These are phyloP conservation scores for Uronychia setigera DNA, from an alignment of 73 alveolate genomes.

Conservation along the genomic window DNA sequence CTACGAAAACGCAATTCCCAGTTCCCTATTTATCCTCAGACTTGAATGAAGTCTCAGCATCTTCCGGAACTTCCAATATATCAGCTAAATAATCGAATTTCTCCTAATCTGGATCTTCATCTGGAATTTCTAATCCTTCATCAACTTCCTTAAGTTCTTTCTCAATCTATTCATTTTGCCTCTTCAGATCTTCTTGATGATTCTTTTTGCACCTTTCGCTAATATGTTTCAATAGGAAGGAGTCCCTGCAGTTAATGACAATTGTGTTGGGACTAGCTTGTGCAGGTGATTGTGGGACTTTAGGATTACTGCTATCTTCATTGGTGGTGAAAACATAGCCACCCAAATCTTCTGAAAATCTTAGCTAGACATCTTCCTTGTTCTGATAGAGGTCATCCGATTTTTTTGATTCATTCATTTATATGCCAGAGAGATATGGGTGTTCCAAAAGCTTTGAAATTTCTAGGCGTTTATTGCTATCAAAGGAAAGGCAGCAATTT, in stretches of 20 bases:
- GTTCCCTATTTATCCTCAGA: neutral
- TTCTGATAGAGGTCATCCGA: neutral
- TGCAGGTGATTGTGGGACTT: neutral
- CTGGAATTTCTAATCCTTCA: neutral
- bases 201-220: neutral
- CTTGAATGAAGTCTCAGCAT: neutral
- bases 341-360: neutral
- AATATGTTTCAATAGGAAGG: neutral
- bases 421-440: neutral
- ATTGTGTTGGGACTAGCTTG: neutral
- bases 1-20: neutral
- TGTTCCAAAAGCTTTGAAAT: neutral
- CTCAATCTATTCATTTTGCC: neutral
- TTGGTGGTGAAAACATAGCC: neutral
- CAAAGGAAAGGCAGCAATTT: constrained; percentile 33
- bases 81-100: neutral
- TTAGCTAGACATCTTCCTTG: neutral
- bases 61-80: neutral
- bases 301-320: neutral
- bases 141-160: neutral
- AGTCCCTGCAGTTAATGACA: constrained; percentile 3
- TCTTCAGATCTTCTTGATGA: no score
- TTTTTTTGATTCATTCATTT: neutral
- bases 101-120: neutral
- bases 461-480: constrained; percentile 12